Conservation (phyloP, 306 rosid species). For the Acacia crassicarpa region DNA sequence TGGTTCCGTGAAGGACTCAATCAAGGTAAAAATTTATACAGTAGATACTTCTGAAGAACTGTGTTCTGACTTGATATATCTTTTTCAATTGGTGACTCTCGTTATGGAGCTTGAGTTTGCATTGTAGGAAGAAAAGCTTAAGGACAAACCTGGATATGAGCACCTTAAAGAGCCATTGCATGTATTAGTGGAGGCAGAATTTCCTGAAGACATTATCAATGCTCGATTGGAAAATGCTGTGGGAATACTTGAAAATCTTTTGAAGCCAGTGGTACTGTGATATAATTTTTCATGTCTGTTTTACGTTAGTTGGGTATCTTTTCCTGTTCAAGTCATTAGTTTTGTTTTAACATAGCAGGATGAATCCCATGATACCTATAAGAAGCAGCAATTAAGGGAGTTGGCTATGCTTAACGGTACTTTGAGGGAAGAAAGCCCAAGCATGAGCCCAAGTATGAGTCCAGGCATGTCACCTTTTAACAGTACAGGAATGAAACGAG, state of each 20-base stretch:
- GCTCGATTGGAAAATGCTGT: constrained; percentile 85
- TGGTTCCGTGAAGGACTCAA: constrained; percentile 88
- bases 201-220: constrained; percentile 79
- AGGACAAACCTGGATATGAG: constrained; percentile 85
- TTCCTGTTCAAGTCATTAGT: not conserved
- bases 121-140: constrained; percentile 81
- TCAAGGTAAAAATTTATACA: constrained; percentile 57
- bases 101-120: constrained; percentile 1
- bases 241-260: constrained; percentile 73
- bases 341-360: constrained; percentile 48
- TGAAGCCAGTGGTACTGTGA: constrained; percentile 86
- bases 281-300: not conserved
- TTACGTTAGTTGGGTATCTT: not conserved
- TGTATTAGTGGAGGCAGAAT: constrained; percentile 88
- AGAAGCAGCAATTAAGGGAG: constrained; percentile 89
- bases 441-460: constrained; percentile 87
- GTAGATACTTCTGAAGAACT: constrained; percentile 9
- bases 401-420: constrained; percentile 89
- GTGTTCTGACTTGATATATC: constrained; percentile 2
- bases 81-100: not conserved
- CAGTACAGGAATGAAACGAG: constrained; percentile 84
- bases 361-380: constrained; percentile 84
- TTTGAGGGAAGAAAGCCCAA: constrained; percentile 90
- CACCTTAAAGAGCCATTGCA: constrained; percentile 91
- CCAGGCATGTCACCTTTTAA: constrained; percentile 93